Base-by-base conservation (phyloP, 805 yeast genomes). In the Metschnikowia kunwiensis region DNA sequence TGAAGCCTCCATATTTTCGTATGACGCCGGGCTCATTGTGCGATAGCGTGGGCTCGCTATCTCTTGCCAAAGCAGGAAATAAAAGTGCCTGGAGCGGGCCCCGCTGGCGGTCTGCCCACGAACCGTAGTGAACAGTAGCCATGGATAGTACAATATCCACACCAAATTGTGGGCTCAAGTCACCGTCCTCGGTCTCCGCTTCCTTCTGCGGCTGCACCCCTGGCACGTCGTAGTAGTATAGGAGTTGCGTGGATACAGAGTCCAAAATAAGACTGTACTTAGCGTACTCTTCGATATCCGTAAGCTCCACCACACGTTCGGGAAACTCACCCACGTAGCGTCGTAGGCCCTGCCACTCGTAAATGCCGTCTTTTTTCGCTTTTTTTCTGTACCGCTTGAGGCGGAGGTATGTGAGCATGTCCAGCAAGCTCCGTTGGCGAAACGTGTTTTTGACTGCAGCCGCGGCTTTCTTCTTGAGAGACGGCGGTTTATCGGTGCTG, bases 81-180 rank as follows among this genome's bases (percentile, higher is more conserved):
- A 93, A 62, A 60, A 80, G 62, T 11, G 67, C 60, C 38, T 82
- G 88, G 7, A 89, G 51, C 1, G 79, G 74, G 2, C 68, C 69
- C 12, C 95, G 58, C 57, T 93, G 95, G 24, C 91, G 77, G 41
- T 93, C 95, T 0, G 96, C 85, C 96, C 97, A 91, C 0, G 98
- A 95, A 0, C 98, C 98, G 54, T 86, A 89, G 47, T 82, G 82
- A 1, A 87, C 61, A 0, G 85, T 79, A 0, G 87, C 78, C 36
- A 75, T 72, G 2, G 74, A 68, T 2, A 86, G 45, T 10, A 67
- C 68, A 7, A 89, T 34, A 34, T 82, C 82, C 6, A 82, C 48
- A 0, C 89, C 89, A 53, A 55, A 60, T 27, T 59, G 60, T 0
- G 72, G 72, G 9, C 21, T 25, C 10, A 25, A 14, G 53, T 32